Evolutionary conservation across 2,329 filamentous ascomycete genomes (phyloP), one percentile per base, ranked within the genome.

Genomic region (Sarocladium brachiariae): DNA sequence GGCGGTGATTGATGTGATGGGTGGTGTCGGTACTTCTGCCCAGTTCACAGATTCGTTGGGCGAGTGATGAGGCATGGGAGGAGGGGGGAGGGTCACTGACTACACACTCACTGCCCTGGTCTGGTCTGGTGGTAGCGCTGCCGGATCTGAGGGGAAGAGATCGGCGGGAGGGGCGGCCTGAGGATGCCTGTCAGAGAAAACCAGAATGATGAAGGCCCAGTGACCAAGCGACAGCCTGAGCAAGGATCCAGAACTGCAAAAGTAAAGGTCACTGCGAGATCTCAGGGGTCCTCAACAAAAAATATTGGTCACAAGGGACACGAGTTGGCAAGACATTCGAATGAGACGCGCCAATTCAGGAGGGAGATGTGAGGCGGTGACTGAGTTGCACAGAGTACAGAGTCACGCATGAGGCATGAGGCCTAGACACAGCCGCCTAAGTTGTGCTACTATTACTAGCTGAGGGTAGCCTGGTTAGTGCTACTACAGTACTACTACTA

Each of bases 121-220:
- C n/a, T n/a, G 43, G 43, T 47, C 43, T 16, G 43, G 10, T 47
- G 39, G 39, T 30, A 4, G 24, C 19, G 25, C 25, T 33, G n/a
- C n/a, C n/a, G 43, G 43, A 19, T 31, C 25, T 21, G 43, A 47
- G 43, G 43, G 43, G 27, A 25, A 41, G 39, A 16, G 43, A 47
- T 47, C 43, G 27, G 16, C 43, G 43, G 43, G 43, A 47, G 43
- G 27, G 43, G 43, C 4, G n/a, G n/a, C n/a, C n/a, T n/a, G n/a
- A n/a, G n/a, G n/a, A n/a, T n/a, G n/a, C n/a, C n/a, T n/a, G n/a
- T n/a, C n/a, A n/a, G n/a, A n/a, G n/a, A n/a, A n/a, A n/a, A n/a
- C n/a, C n/a, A n/a, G n/a, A n/a, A n/a, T n/a, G n/a, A n/a, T n/a
- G n/a, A n/a, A n/a, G n/a, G n/a, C n/a, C n/a, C n/a, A n/a, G n/a